Conservation (phyloP, 192 early-diverging fungal species). For the Funneliformis mosseae region DNA sequence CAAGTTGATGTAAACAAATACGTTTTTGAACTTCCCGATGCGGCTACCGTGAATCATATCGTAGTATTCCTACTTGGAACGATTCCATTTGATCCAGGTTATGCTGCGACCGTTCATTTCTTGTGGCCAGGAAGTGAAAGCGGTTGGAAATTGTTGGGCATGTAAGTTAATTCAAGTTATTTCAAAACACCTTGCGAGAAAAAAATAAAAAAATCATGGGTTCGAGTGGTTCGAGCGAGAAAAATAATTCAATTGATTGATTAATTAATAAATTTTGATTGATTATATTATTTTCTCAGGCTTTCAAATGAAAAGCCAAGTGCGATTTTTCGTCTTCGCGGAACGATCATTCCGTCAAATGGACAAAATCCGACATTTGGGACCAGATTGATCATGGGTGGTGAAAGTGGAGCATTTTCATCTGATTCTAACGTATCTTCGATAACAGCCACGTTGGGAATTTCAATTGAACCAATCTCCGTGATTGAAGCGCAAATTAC, state of each 20-base stretch:
- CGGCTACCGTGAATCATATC: conserved; percentile 89
- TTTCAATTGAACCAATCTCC: conserved; percentile 88
- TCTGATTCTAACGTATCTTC: conserved; percentile 39
- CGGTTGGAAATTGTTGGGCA: conserved; percentile 74
- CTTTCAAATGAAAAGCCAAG: conserved; percentile 85
- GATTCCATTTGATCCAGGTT: conserved; percentile 85
- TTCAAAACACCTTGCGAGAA: too few relatives aligned
- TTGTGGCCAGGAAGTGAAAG: conserved; percentile 77
- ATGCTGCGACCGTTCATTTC: conserved; percentile 92
- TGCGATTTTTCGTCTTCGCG: conserved; percentile 72
- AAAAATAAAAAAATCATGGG: too few relatives aligned
- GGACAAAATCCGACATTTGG: background rate
- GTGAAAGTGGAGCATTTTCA: conserved; percentile 27
- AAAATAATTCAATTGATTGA: background rate
- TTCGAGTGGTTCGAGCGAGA: too few relatives aligned
- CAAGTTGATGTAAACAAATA: conserved; percentile 88
- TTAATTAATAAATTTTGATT: background rate
- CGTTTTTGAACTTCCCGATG: conserved; percentile 87
- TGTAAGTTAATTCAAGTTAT: too few relatives aligned
- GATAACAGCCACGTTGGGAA: conserved; percentile 76
- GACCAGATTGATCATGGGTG: conserved; percentile 24
- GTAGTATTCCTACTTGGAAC: conserved; percentile 91
- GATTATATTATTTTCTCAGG: conserved; percentile 34
- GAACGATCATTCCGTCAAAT: conserved; percentile 10
- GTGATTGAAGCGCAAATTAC: conserved; percentile 66